A percentile compares a stretch with the other conserved stretches of the same genome.
Conservation (phyloP, 2,329 filamentous ascomycete genomes). For the Emergomyces pasteurianus region DNA sequence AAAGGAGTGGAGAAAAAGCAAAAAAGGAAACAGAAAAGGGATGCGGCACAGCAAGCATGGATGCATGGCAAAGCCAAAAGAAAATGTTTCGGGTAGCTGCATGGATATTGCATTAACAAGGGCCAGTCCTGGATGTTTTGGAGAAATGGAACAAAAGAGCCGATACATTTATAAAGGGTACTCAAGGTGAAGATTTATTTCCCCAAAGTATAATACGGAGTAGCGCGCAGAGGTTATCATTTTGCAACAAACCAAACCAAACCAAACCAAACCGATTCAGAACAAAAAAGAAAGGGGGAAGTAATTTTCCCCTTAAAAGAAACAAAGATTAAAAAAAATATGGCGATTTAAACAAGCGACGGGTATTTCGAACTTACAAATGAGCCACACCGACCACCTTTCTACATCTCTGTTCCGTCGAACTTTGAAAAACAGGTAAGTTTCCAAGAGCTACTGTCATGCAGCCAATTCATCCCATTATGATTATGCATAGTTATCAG, state of each 20-base stretch:
- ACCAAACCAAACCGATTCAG: neutral
- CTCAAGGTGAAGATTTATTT: too few species aligned
- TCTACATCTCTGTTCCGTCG: neutral
- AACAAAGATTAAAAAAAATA: neutral
- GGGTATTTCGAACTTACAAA: neutral
- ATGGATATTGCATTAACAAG: neutral
- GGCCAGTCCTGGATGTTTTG: neutral
- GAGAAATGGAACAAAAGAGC: too few species aligned
- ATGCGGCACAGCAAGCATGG: neutral
- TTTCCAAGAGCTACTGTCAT: neutral
- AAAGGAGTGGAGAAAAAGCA: neutral
- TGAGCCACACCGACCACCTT: neutral
- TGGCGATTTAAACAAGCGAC: neutral
- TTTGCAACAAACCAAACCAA: neutral
- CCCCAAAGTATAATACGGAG: too few species aligned
- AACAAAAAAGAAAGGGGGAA: neutral
- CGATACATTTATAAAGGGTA: neutral
- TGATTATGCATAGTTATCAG: neutral
- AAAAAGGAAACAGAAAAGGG: neutral
- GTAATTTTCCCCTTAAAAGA: neutral
- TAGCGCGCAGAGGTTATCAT: neutral
- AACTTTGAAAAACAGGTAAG: neutral
- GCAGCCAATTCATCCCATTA: neutral
- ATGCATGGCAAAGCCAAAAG: neutral
- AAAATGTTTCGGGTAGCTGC: neutral